These are phyloP conservation scores for Aspergillus diversus DNA, from an alignment of 495 filamentous ascomycete species.

Conservation along the genomic window DNA sequence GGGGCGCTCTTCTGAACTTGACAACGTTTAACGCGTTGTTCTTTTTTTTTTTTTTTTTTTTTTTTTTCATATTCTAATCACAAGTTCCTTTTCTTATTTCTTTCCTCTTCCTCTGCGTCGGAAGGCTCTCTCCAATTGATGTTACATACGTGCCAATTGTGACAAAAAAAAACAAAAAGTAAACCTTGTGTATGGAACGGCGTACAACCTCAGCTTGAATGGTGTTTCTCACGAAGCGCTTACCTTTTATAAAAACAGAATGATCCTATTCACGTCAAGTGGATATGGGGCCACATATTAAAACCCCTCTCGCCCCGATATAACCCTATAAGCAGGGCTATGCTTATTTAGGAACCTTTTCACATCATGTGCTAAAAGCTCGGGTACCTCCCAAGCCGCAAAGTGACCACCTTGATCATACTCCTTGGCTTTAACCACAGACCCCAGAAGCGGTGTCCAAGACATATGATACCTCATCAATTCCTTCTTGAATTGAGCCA, in stretches of 20 bases:
- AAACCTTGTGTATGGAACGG: neutral
- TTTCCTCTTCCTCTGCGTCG: neutral
- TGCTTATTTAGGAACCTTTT: conserved; percentile 47
- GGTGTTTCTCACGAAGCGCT: too few species aligned
- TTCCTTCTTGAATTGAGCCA: conserved; percentile 50
- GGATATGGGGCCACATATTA: conserved; percentile 33
- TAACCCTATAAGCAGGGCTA: conserved; percentile 44
- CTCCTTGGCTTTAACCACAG: conserved; percentile 45
- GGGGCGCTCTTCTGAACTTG: conserved; percentile 2
- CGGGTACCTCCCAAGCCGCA: conserved; percentile 54
- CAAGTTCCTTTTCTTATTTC: conserved; percentile 16
- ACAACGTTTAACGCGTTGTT: neutral
- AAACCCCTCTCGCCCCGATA: conserved; percentile 41
- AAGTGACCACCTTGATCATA: conserved; percentile 55
- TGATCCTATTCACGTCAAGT: too few species aligned
- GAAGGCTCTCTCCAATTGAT: conserved; percentile 34
- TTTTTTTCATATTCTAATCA: conserved; percentile 18
- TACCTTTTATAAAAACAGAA: too few species aligned
- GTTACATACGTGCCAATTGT: conserved; percentile 24
- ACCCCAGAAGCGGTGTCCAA: conserved; percentile 46
- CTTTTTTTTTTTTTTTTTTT: conserved; percentile 21
- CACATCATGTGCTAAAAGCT: conserved; percentile 45
- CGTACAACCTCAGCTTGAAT: neutral
- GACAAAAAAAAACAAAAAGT: neutral
- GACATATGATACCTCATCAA: conserved; percentile 42